Base-by-base conservation (phyloP, 148 eudicot genomes). In the Vaccinium corymbosum region DNA sequence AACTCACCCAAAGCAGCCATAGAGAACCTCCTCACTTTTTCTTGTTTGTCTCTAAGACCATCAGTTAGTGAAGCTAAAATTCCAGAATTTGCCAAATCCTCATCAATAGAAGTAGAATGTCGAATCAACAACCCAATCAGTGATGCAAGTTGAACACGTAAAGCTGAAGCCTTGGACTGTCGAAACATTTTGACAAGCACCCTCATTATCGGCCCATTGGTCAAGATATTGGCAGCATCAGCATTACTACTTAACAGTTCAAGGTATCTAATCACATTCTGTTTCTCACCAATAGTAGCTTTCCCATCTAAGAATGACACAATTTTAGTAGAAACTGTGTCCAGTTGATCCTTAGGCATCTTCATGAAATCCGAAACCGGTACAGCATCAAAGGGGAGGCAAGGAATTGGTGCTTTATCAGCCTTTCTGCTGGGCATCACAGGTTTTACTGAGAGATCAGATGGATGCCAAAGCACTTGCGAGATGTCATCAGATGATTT, bases 1-100 rank as follows among this genome's bases (percentile, higher is more conserved):
- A 94, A 88, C 89, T 96, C 98, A 52, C 98, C 98, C 87, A 96
- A 79, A 80, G 98, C 98, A 86, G 99, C 99, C 99, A 97, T 94
- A 78, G 99, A 94, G 82, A 92, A 97, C 87, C 99, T 90, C 90
- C 98, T 92, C n/a, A 97, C 98, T 88, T 97, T 97, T 82, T 94
- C 99, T 88, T 93, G 98, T 77, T 90, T 91, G 86, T 97, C 98
- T 86, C 95, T 89, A 57, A 97, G 97, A 81, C 98, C 95, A 85
- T 95, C 93, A 85, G 94, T 90, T 42, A 97, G 83, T 70, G 97
- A 89, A 85, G 89, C 92, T 79, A 94, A 89, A 84, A 97, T 90
- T 83, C 97, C 99, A 85, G 97, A 93, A 92, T 91, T 91, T 56
- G 92, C 93, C 90, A 95, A 88, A 82, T 94, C 97, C 81, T 97